Base-by-base conservation (phyloP, 2,329 filamentous ascomycete genomes). In the Dothistroma septosporum region DNA sequence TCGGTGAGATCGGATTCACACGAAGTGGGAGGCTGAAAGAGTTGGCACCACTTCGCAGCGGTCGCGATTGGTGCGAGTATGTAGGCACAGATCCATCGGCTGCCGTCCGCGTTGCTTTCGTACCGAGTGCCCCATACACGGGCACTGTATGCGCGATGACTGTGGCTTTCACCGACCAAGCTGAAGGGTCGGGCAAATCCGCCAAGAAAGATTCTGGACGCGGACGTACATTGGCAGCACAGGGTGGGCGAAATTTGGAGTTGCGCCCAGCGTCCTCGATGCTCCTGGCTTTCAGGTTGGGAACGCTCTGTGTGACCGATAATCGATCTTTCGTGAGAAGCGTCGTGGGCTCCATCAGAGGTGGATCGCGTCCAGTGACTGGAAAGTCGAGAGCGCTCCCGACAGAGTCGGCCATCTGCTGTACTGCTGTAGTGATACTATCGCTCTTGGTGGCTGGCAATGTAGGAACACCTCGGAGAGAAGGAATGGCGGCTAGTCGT, bases 1-100 rank as follows among this genome's bases (percentile, higher is more conserved):
- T 31, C 16, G 68, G 41, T 67, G 73, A 35, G 69, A 70, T 58
- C 67, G 76, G 72, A 54, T 77, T 76, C 47, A 76, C 61, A 53
- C 68, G 66, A 19, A 73, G 59, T 4, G 72, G 72, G 1, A 74
- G 61, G 53, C 68, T 58, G 73, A 75, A 61, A 53, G 69, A 57
- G 60, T 63, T 64, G 21, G 59, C 60, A 56, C 62, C 58, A 31
- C 57, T 62, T 31, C 67, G 61, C 3, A 60, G 52, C 9, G 60
- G 61, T 37, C 64, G 57, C 19, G 58, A 59, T 16, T 54, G 46
- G 9, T 33, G 37, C 12, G 46, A 41, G 35, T 47, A 57, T 57
- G 49, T 55, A 28, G 53, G 33, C 24, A 12, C 10, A 11, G 37
- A 35, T n/a, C 10, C 37, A 41, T 21, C 21, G 22, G 47, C 55